Conservation (phyloP, 2,329 filamentous ascomycete genomes). For the Sarocladium strictum region DNA sequence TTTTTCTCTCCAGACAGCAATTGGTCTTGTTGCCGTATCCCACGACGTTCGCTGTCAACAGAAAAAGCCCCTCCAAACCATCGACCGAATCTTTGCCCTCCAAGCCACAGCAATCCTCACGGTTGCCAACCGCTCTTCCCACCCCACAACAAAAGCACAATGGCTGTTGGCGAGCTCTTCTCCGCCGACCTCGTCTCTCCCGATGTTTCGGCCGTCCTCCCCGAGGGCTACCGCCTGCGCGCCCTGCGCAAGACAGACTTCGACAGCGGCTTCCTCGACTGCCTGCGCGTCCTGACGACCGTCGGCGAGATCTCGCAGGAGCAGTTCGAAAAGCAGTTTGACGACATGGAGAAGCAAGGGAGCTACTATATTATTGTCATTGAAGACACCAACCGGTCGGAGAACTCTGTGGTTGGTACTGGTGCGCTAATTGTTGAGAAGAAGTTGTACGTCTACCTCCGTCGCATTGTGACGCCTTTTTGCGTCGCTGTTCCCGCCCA, state of each 20-base stretch:
- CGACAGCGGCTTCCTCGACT: conserved; percentile 78
- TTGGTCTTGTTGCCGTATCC: not conserved
- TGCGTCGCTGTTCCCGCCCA: not conserved
- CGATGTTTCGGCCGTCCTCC: conserved; percentile 64
- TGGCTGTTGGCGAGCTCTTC: conserved; percentile 59
- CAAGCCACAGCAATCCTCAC: not conserved
- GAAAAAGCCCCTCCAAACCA: not conserved
- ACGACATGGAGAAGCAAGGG: conserved; percentile 69
- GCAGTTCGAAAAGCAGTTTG: conserved; percentile 72
- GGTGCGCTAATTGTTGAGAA: conserved; percentile 87
- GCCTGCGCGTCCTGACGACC: conserved; percentile 83
- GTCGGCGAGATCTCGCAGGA: conserved; percentile 79
- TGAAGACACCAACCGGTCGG: conserved; percentile 56
- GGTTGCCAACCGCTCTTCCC: not conserved
- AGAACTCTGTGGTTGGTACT: conserved; percentile 73
- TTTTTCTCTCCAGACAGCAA: not conserved
- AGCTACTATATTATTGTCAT: conserved; percentile 87
- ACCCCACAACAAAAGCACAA: conserved; percentile 19
- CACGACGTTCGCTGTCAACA: not conserved
- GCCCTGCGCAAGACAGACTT: conserved; percentile 76
- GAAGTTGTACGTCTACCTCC: conserved; percentile 68
- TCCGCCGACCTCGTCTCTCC: conserved; percentile 70
- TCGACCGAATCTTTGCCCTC: not conserved
- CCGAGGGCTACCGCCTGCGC: conserved; percentile 76
- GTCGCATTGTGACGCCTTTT: not conserved